Evolutionary conservation across 2,329 filamentous ascomycete species (phyloP).

Genomic region (Xylariaceae sp.): DNA sequence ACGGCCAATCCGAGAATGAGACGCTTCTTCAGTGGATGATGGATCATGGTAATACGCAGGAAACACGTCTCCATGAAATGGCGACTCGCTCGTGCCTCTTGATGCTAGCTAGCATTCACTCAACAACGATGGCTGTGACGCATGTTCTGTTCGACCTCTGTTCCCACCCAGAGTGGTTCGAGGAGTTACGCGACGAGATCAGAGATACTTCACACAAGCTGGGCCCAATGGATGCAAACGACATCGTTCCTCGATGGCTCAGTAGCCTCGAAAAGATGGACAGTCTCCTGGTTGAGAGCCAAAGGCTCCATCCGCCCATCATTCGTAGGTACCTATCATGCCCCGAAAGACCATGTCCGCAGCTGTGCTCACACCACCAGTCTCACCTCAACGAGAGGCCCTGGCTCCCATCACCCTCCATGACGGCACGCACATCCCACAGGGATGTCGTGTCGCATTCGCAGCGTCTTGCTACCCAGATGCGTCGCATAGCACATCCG

Average conservation of each 20-base stretch:
- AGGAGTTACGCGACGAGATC: conserved; percentile 2
- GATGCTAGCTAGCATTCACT: conserved; percentile 3
- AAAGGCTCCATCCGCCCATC: too few species aligned
- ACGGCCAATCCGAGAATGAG: background rate
- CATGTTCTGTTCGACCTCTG: conserved; percentile 3
- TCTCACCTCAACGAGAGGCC: conserved; percentile 3
- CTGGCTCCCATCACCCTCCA: conserved; percentile 1
- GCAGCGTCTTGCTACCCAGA: conserved; percentile 1
- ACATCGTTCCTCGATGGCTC: too few species aligned
- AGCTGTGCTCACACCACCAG: too few species aligned
- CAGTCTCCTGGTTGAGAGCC: too few species aligned
- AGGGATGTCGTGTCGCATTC: conserved; percentile 3
- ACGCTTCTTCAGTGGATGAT: conserved; percentile 3
- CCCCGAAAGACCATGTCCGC: too few species aligned
- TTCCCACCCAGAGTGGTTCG: conserved; percentile 3
- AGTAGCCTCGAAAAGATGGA: too few species aligned
- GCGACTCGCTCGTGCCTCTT: background rate
- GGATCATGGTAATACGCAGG: background rate
- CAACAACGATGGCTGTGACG: background rate
- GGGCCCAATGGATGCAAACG: too few species aligned
- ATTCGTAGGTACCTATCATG: too few species aligned
- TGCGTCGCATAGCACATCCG: conserved; percentile 1
- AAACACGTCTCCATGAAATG: background rate
- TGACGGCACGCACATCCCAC: conserved; percentile 4
- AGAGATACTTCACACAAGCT: too few species aligned